Base-by-base conservation (phyloP, 345 rosid species). In the Corchorus capsularis region DNA sequence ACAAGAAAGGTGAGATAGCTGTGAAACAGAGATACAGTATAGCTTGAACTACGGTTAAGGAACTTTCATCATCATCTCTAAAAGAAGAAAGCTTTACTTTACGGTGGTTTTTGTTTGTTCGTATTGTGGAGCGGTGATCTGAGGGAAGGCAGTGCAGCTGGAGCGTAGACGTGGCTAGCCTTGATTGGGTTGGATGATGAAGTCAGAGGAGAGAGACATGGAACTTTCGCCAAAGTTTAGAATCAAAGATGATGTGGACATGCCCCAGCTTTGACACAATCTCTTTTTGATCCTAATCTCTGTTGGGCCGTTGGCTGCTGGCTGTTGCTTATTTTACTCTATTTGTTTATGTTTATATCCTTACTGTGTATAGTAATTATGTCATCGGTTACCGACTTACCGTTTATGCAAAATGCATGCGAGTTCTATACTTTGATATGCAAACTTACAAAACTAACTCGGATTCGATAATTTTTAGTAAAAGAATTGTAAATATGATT, bases 11-110 rank as follows among this genome's bases (percentile, higher is more conserved):
- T 7, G 4, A 17, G 45, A 27, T 27, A 32, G 14, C 22, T 16
- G 69, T 45, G 54, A 43, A 72, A 27, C 27, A 27, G 27, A 27
- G 27, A 45, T 14, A 41, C 16, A 19, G 39, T 32, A 52, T 32
- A 52, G 78, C 20, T 60, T 62, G 63, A 63, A 54, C 8, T 35
- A 13, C 37, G 22, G 17, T 60, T 13, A 68, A 55, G 74, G 61
- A 52, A 54, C 9, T 45, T 20, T 45, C 46, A 67, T 62, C 17
- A 61, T 43, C 82, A 11, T 35, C 35, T 19, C 20, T 6, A 52
- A 27, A 68, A 45, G 70, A 66, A 66, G 32, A 45, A 66, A 19
- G 52, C 32, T 65, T 65, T 10, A 5, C 39, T 27, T 27, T 27
- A 27, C 27, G 56, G 1, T 27, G 27, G 57, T 39, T 57, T 46